Percentiles rank a stretch among this genome's conserved stretches.
These are phyloP conservation scores for Arthromyces matolae DNA, from an alignment of 768 basidiomycete genomes.

Conservation along the genomic window DNA sequence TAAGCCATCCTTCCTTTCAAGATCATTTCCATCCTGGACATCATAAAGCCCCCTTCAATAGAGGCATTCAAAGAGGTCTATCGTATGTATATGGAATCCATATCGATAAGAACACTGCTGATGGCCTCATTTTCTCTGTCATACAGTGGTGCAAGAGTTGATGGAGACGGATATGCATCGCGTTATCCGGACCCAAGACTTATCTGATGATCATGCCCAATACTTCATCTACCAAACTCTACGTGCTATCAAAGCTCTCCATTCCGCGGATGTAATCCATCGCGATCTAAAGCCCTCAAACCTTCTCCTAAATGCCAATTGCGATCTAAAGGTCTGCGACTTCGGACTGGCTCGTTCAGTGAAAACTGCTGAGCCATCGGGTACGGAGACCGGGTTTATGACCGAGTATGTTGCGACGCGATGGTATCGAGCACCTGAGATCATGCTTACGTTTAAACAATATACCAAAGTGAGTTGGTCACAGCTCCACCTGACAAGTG, in stretches of 20 bases:
- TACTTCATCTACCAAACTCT: slow-evolving; percentile 95
- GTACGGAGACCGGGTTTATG: slow-evolving; percentile 87
- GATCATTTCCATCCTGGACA: slow-evolving; percentile 90
- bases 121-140: background rate
- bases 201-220: slow-evolving; percentile 93
- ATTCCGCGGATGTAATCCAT: slow-evolving; percentile 95
- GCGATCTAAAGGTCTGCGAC: slow-evolving; percentile 92
- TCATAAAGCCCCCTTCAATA: slow-evolving; percentile 75
- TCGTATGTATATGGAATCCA: slow-evolving; percentile 36
- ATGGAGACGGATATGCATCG: slow-evolving; percentile 98
- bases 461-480: slow-evolving; percentile 73
- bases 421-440: slow-evolving; percentile 99
- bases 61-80: slow-evolving; percentile 89
- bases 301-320: slow-evolving; percentile 94
- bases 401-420: slow-evolving; percentile 97
- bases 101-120: background rate
- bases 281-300: slow-evolving; percentile 97
- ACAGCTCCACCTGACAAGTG: background rate
- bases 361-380: slow-evolving; percentile 79
- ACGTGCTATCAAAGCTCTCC: slow-evolving; percentile 91
- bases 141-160: slow-evolving; percentile 82
- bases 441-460: slow-evolving; percentile 99
- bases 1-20: slow-evolving; percentile 24
- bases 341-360: slow-evolving; percentile 94
- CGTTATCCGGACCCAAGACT: slow-evolving; percentile 91